Conservation (phyloP, 1,139 yeast genomes). For the Sugiyamaella grinbergsii region DNA sequence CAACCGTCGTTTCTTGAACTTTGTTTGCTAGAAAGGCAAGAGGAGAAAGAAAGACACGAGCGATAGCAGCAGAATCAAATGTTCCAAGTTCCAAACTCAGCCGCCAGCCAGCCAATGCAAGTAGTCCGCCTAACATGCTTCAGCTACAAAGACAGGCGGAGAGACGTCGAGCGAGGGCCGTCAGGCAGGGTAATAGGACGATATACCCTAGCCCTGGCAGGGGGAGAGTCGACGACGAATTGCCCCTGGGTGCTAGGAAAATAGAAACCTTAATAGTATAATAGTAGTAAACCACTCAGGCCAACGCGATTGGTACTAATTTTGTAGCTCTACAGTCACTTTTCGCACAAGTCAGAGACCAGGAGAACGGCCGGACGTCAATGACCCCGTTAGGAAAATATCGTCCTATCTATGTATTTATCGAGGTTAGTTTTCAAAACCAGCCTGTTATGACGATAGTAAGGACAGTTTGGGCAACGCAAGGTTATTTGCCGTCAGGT, state of each 20-base stretch:
- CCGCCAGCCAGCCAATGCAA: neutral
- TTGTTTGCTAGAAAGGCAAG: too few relatives aligned
- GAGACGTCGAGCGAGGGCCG: too few relatives aligned
- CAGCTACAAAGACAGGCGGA: too few relatives aligned
- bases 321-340: neutral
- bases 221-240: too few relatives aligned
- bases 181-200: too few relatives aligned
- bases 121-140: neutral
- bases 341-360: slow-evolving; percentile 1
- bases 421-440: neutral
- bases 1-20: too few relatives aligned
- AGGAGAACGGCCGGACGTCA: neutral
- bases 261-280: too few relatives aligned
- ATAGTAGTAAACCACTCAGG: too few relatives aligned
- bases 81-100: neutral
- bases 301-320: neutral
- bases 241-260: too few relatives aligned
- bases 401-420: neutral
- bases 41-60: neutral
- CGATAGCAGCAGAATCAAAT: slow-evolving; percentile 1
- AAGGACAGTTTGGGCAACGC: too few relatives aligned
- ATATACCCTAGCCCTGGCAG: too few relatives aligned
- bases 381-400: neutral
- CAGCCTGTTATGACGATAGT: neutral
- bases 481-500: neutral